Base-by-base conservation (phyloP, 805 yeast genomes). In the Phaffomyces antillensis region DNA sequence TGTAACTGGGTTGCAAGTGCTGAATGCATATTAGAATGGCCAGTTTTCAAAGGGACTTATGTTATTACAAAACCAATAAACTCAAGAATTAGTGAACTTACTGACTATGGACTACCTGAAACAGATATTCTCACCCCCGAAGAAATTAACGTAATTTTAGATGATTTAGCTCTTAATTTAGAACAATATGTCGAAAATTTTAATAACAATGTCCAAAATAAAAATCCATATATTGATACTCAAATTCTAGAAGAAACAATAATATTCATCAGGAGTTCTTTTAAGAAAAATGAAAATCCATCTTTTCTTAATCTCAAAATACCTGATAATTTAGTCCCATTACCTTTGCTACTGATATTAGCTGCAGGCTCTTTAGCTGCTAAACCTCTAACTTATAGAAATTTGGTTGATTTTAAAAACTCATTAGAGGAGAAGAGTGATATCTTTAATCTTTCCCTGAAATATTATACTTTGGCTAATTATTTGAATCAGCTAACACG, bases 21-120 rank as follows among this genome's bases (percentile, higher is more conserved):
- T 6, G 59, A 54, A 32, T 49, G 51, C 5, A 39, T 53, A 4
- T 32, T 54, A 15, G 44, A 44, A 13, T 56, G 60, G 60, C 56
- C 55, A 10, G 39, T 52, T 5, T 50, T 52, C 23, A 47, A 52
- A 20, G 37, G 36, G 4, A 43, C 44, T 24, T 53, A 41, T 45
- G 32, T 39, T 7, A 5, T 36, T 18, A 30, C 44, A 1, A 47
- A 36, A 23, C 46, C 48, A 5, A 33, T 50, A 8, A 51, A 51
- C 36, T 36, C 50, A 4, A 18, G 39, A 3, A 28, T 56, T 5
- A 47, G 50, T 11, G 44, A 48, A n/a, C 26, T 34, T 4, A 42
- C 43, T 17, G 36, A 41, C 2, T n/a, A 25, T 5, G 45, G 41
- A 4, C 18, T 52, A 23, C 55, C 56, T 3, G 30, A 32, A 13